A percentile compares a stretch with the other conserved stretches of the same genome.
These are phyloP conservation scores for Globisporangium cederbergense DNA, from an alignment of 352 stramenopile genomes.

Conservation along the genomic window DNA sequence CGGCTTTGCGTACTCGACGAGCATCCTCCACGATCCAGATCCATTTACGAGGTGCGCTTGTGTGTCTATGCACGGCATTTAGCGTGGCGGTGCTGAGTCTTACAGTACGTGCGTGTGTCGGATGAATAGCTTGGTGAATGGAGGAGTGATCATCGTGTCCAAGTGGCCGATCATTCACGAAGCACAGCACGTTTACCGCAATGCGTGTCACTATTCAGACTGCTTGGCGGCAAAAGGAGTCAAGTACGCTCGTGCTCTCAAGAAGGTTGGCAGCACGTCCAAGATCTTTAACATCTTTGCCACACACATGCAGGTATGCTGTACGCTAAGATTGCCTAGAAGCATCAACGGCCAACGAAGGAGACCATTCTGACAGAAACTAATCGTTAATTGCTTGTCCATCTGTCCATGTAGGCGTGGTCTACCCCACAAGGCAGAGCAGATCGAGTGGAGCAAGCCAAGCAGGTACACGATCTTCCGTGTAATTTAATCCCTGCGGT, in stretches of 20 bases:
- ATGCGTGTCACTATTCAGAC: constrained; percentile 79
- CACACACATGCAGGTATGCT: constrained; percentile 75
- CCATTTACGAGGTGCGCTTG: constrained; percentile 59
- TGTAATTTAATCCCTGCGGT: background rate
- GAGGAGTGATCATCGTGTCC: constrained; percentile 77
- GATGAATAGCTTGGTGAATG: constrained; percentile 56
- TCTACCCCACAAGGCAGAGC: constrained; percentile 57
- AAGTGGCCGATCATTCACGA: constrained; percentile 78
- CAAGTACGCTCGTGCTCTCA: constrained; percentile 77
- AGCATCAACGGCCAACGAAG: no score
- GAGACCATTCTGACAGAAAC: background rate
- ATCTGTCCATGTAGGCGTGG: constrained; percentile 43
- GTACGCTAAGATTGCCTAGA: background rate
- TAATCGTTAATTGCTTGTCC: background rate
- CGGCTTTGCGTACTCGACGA: constrained; percentile 62
- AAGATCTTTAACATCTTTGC: constrained; percentile 87
- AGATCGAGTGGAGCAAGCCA: constrained; percentile 64
- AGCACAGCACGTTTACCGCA: constrained; percentile 74
- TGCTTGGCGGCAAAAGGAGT: constrained; percentile 81
- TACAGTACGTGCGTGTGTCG: background rate
- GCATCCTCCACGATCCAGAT: constrained; percentile 70
- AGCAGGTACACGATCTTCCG: constrained; percentile 34
- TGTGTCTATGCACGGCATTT: background rate
- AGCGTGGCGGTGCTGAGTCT: background rate
- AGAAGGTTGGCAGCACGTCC: constrained; percentile 37